Evolutionary conservation across 2,329 filamentous ascomycete species (phyloP), one percentile per base, ranked within the genome.

Genomic region (Diaporthe caulivora): DNA sequence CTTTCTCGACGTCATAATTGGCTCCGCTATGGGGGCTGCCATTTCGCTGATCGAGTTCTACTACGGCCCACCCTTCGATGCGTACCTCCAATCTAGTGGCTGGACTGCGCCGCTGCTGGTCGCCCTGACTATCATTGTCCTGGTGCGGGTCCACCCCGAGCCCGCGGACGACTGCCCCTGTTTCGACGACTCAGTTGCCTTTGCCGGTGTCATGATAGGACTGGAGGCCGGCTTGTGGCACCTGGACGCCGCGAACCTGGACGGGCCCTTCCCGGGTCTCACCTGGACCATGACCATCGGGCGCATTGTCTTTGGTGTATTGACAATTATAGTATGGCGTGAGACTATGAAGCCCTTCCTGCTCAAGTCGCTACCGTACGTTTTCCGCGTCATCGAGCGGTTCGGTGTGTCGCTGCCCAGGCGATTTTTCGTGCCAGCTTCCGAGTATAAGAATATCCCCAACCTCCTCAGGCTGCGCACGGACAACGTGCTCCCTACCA

Each of bases 131-230:
- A 90, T 98, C 58, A 87, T 97, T 72, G 84, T 93, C 10, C 87
- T 98, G 10, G 93, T 98, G 31, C 92, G 96, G 72, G 92, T 98
- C 42, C 96, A 99, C 79, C 97, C 97, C 0, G 97, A 99, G 80
- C 97, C 97, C 0, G 97, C 95, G 1, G 97, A 99, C 81, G 95
- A 98, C 81, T 99, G 97, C 78, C 96, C 96, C 6, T 98, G 96
- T 82, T 98, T 97, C 80, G 96, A 98, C 81, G 96, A 98, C 83
- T 97, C 94, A 78, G 94, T 98, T 64, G 92, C 95, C 4, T 98
- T 98, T 83, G 92, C 95, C 26, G 96, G 94, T 1, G 95, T 98
- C 29, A 88, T 97, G 71, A 94, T 98, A 78, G 97, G 97, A 0
- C 86, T 94, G 60, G 93, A 97, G 79, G 84, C 94, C 74, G 96